phyloP scores from a whole-genome alignment of 2,329 filamentous ascomycete species.

The Penicillium verrucosum region DNA sequence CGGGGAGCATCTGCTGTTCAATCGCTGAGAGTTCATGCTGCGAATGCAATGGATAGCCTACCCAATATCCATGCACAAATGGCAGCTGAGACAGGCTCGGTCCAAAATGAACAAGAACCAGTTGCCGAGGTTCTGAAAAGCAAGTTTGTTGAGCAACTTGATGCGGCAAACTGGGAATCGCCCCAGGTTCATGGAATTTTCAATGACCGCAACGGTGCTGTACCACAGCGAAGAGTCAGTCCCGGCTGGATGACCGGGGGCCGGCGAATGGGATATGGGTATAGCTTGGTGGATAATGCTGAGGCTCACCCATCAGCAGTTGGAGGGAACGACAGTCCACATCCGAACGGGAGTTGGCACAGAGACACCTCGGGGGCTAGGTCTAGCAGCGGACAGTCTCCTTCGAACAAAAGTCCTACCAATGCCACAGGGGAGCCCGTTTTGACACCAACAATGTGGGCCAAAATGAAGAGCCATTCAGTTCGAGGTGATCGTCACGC shows the following conservation, averaged over 20 bases:
- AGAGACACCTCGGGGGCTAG: neutral
- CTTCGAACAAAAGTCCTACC: neutral
- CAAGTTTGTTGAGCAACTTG: constrained; percentile 36
- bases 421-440: neutral
- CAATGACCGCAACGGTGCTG: constrained; percentile 1
- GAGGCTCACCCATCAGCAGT: constrained; percentile 13
- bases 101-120: neutral
- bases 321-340: neutral
- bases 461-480: constrained; percentile 3
- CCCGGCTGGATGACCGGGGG: constrained; percentile 44
- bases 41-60: neutral
- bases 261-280: constrained; percentile 41
- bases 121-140: constrained; percentile 21
- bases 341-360: neutral
- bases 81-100: neutral
- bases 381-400: neutral
- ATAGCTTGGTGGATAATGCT: constrained; percentile 32
- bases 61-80: constrained; percentile 6
- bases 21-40: constrained; percentile 2
- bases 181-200: neutral
- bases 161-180: constrained; percentile 7
- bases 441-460: constrained; percentile 1
- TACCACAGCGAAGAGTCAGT: constrained; percentile 34
- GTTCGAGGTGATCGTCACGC: neutral
- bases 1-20: constrained; percentile 5